Conservation (phyloP, 2,329 filamentous ascomycete species). For the Sclerotinia sclerotiorum region DNA sequence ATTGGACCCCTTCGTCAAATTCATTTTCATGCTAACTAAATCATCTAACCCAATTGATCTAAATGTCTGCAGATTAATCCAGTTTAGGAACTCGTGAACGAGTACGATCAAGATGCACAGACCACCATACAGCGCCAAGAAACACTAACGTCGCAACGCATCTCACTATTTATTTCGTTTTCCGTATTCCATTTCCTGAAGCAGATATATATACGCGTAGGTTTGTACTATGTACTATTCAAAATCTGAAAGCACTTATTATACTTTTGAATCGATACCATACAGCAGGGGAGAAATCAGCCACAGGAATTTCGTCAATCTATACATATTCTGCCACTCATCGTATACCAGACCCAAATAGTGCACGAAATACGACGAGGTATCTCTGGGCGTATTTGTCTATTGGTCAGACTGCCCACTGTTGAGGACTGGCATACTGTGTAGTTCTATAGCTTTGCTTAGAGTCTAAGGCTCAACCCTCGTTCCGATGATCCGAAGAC, state of each 20-base stretch:
- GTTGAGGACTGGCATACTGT: background rate
- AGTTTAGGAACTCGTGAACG: background rate
- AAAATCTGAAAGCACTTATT: background rate
- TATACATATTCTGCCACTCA: background rate
- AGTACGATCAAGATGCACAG: background rate
- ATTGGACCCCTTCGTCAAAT: background rate
- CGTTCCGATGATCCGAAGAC: background rate
- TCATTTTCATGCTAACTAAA: too few relatives aligned
- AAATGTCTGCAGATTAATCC: background rate
- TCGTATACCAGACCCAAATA: conserved; percentile 7
- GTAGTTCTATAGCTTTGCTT: background rate
- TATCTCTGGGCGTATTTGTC: background rate
- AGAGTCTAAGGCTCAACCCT: background rate
- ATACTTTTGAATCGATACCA: background rate
- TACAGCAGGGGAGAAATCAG: background rate
- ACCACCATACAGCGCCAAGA: background rate
- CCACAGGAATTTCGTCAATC: background rate
- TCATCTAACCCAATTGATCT: background rate
- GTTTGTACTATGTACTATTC: background rate
- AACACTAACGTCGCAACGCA: background rate
- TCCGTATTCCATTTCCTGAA: background rate
- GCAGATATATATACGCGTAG: background rate
- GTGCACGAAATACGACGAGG: background rate
- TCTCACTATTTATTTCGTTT: background rate
- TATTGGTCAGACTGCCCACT: background rate